Percentiles rank a stretch among this genome's conserved stretches.
Conservation (phyloP, 2,329 filamentous ascomycete genomes). For the Dothistroma pini region DNA sequence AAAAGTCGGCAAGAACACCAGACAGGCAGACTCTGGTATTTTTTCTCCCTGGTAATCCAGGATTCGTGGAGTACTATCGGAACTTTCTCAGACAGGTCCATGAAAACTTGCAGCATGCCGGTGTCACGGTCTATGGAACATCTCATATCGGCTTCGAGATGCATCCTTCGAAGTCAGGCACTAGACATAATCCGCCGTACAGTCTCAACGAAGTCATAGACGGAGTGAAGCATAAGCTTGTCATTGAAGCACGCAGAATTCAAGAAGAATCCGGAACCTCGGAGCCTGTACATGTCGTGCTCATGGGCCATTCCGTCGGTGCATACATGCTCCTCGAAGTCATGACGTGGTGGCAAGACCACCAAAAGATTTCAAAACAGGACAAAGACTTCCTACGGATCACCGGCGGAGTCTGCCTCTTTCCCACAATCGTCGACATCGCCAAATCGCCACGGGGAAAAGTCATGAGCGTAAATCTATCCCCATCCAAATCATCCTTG, state of each 20-base stretch:
- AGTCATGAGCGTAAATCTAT: conserved; percentile 37
- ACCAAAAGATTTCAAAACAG: conserved; percentile 10
- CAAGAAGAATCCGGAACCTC: not conserved
- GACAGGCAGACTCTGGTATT: conserved; percentile 53
- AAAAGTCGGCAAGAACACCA: too few relatives aligned
- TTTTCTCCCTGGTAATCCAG: conserved; percentile 74
- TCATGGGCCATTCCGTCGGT: conserved; percentile 49
- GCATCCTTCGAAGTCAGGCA: not conserved
- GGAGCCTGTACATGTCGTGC: conserved; percentile 28
- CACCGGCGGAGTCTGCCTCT: conserved; percentile 39
- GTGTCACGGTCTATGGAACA: conserved; percentile 38
- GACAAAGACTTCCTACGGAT: conserved; percentile 16
- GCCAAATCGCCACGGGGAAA: conserved; percentile 43
- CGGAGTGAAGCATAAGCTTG: conserved; percentile 44
- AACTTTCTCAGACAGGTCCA: conserved; percentile 61
- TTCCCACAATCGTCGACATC: conserved; percentile 48
- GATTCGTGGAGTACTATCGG: conserved; percentile 68
- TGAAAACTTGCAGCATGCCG: conserved; percentile 9
- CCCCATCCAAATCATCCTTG: not conserved
- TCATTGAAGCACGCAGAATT: conserved; percentile 16
- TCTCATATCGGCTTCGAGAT: conserved; percentile 45
- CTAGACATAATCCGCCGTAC: conserved; percentile 12
- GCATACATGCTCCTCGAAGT: conserved; percentile 45
- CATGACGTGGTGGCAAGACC: conserved; percentile 22
- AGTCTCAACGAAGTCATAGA: conserved; percentile 36